Conservation (phyloP, 83 land plant genomes). For the Picea abies region DNA sequence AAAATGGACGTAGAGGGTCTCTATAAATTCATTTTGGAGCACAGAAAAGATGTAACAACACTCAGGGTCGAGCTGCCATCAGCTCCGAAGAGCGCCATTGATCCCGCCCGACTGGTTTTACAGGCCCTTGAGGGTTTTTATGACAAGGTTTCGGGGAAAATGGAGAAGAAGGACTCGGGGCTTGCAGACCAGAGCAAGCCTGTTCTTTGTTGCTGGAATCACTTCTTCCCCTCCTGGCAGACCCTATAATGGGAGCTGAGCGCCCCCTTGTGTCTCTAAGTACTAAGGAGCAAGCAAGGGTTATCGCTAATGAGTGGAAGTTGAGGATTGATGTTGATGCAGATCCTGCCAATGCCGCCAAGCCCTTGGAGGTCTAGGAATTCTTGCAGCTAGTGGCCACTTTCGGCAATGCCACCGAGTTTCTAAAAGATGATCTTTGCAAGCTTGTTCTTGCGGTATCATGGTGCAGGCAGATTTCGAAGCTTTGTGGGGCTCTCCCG, state of each 20-base stretch:
- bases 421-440: slow-evolving; percentile 52
- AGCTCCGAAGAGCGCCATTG: no score
- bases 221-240: no score
- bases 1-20: slow-evolving; percentile 78
- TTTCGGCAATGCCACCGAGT: slow-evolving; percentile 51
- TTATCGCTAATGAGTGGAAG: no score
- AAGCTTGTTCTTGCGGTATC: slow-evolving; percentile 70
- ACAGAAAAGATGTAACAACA: slow-evolving; percentile 60
- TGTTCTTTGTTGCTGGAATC: no score
- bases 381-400: slow-evolving; percentile 76
- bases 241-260: no score
- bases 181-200: no score
- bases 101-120: no score
- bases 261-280: no score
- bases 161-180: no score
- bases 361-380: slow-evolving; percentile 60
- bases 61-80: slow-evolving; percentile 32
- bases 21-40: slow-evolving; percentile 58
- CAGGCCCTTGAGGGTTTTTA: no score
- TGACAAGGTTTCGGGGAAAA: no score
- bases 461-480: slow-evolving; percentile 76
- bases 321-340: slow-evolving; percentile 37
- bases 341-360: slow-evolving; percentile 58
- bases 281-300: no score
- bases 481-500: slow-evolving; percentile 67